Evolutionary conservation across 2,329 filamentous ascomycete genomes (phyloP).

Genomic region (Thelonectria rubi): DNA sequence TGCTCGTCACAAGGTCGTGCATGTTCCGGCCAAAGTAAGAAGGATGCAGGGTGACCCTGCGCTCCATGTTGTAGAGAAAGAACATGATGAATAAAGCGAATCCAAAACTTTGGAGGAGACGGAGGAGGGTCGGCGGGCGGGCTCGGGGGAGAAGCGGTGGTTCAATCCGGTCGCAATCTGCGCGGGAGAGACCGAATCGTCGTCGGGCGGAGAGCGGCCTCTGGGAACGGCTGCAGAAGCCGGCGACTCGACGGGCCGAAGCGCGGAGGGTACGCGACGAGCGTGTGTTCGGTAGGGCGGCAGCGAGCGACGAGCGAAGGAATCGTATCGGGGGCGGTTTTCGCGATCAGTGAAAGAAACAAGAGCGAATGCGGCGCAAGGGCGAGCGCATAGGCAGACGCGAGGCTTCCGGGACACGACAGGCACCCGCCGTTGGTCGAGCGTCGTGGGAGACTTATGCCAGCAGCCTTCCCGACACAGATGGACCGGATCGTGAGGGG

Average conservation of each 20-base stretch:
- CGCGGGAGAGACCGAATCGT: not conserved
- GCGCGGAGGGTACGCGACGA: not conserved
- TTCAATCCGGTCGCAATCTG: not conserved
- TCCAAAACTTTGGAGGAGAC: conserved; percentile 14
- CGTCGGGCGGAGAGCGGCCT: not conserved
- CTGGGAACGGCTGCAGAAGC: not conserved
- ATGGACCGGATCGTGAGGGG: conserved; percentile 15
- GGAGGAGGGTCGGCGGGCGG: conserved; percentile 9
- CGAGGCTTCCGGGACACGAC: conserved; percentile 19
- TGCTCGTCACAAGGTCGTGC: conserved; percentile 87
- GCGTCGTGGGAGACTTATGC: conserved; percentile 29
- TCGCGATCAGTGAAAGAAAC: conserved; percentile 13
- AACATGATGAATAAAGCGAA: conserved; percentile 71
- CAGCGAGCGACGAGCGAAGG: conserved; percentile 10
- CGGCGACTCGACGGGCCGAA: not conserved
- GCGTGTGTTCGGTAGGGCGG: not conserved
- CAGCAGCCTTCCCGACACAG: conserved; percentile 34
- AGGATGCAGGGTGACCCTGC: conserved; percentile 92
- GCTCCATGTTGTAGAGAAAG: conserved; percentile 97
- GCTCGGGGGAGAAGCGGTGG: conserved; percentile 11
- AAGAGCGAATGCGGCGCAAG: conserved; percentile 19
- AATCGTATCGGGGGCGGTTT: conserved; percentile 14
- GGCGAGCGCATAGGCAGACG: conserved; percentile 13
- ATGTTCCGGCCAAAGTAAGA: conserved; percentile 97
- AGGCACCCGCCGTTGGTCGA: conserved; percentile 28